These are phyloP conservation scores for Ophiostoma australiae DNA, from an alignment of 2,329 filamentous ascomycete genomes.

Conservation along the genomic window DNA sequence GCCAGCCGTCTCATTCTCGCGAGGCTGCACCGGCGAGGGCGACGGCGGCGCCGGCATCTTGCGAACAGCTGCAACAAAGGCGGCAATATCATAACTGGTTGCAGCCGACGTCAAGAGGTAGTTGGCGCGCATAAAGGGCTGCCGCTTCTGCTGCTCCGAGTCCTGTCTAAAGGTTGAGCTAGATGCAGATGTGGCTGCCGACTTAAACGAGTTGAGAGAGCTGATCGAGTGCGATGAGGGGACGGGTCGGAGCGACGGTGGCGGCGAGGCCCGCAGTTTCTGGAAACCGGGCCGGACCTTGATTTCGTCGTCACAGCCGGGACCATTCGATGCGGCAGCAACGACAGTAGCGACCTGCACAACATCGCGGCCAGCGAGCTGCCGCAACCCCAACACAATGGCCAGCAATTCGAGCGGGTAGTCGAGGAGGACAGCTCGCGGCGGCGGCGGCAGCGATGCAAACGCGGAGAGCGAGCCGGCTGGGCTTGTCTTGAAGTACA, in stretches of 20 bases:
- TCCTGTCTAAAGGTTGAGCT: conserved; percentile 1
- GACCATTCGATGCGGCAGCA: background rate
- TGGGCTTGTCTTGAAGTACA: conserved; percentile 51
- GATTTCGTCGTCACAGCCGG: background rate
- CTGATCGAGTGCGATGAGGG: background rate
- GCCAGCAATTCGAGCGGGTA: conserved; percentile 53
- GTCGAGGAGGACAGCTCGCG: conserved; percentile 55
- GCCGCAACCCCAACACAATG: conserved; percentile 54
- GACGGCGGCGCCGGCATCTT: conserved; percentile 43
- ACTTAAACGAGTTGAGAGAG: background rate
- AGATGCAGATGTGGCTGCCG: background rate
- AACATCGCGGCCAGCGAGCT: conserved; percentile 50
- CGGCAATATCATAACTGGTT: conserved; percentile 49
- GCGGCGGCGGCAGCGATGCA: conserved; percentile 30
- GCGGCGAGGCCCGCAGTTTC: background rate
- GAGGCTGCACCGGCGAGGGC: conserved; percentile 30
- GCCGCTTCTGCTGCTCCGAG: conserved; percentile 29
- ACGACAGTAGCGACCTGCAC: conserved; percentile 57
- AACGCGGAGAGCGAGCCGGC: background rate
- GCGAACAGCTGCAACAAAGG: conserved; percentile 50
- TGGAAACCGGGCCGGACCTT: conserved; percentile 11
- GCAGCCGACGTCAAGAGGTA: conserved; percentile 54
- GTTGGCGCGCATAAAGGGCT: conserved; percentile 43
- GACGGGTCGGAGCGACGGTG: background rate
- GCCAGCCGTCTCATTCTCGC: background rate